Base-by-base conservation (phyloP, 1,284 basidiomycete species). In the Inonotus obliquus region DNA sequence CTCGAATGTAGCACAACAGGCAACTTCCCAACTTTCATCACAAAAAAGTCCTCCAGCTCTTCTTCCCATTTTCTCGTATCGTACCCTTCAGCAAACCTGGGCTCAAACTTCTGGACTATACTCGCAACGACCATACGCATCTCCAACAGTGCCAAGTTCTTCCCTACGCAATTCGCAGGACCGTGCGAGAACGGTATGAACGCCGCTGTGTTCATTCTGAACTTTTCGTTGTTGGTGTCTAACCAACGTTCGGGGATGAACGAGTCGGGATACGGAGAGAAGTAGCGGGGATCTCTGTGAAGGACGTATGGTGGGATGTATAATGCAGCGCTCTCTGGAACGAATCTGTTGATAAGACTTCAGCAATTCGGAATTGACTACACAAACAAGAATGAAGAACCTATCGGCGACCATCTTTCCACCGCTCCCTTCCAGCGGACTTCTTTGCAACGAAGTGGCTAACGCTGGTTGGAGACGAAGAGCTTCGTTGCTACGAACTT, bases 271-370 rank as follows among this genome's bases (percentile, higher is more conserved):
- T 65, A 66, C 1, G 75, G 75, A 3, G 69, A 75, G 62, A 79
- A 79, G 67, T 78, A 66, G 17, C 71, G 69, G 10, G 75, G 68
- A 59, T 73, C 70, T 32, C 75, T 70, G 48, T 83, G 82, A 10
- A 83, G 67, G 29, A 74, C 75, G 66, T 83, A 82, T 10, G 72
- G 72, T 37, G 81, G 78, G 41, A 82, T 70, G 59, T 75, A 77
- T 9, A 80, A 72, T 45, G 73, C 75, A 1, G 79, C 83, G 35
- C 77, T 77, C 67, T 80, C 79, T 1, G 81, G 79, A 2, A 84
- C 70, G 60, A 76, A 78, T 53, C 81, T 84, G 13, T 7, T 14
- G 32, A n/a, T 44, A 44, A 1, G 7, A 44, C n/a, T 9, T n/a
- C 17, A 44, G n/a, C 13, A n/a, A 21, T 14, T 7, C 41, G n/a